Evolutionary conservation across 345 rosid species (phyloP), one percentile per base, ranked within the genome.

Genomic region (Salix exigua): DNA sequence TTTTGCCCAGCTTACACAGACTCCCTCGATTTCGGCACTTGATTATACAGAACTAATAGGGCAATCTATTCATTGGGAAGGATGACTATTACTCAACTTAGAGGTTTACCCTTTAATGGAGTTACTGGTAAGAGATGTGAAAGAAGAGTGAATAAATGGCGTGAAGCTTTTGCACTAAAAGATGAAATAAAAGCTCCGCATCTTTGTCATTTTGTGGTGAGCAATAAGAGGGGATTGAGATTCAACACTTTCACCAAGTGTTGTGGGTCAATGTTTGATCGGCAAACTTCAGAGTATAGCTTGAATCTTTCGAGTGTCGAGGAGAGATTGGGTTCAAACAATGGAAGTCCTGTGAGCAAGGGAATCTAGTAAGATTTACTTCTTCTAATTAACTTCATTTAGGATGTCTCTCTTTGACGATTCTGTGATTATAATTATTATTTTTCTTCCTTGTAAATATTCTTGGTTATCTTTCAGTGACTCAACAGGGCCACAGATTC

Each of bases 391-490:
- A 16, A n/a, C 50, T 37, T 53, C 68, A 37, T 7, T 16, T 46
- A 25, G 61, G 21, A 30, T 53, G 65, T 53, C 58, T 19, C n/a
- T 42, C 46, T 35, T 46, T 4, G 51, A 46, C 5, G 51, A 46
- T 46, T 0, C 14, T 46, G 18, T 46, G 51, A 46, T 46, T 46
- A 16, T 46, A 16, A 46, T 46, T 46, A 13, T 19, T 5, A 6
- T 0, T 38, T 35, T 18, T 60, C 38, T 2, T 38, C 58, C 67
- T 18, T 21, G 55, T 51, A 65, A 21, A 44, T 50, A 55, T 55
- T 55, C 53, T 68, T 50, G 55, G 21, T 68, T 75, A 26, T 21
- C 30, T 74, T 74, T 64, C 84, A 95, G 97, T 51, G 86, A 83
- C 38, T 85, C 86, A 44, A 73, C 46, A 13, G 80, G 62, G 10